phyloP scores from a whole-genome alignment of 1,139 yeast genomes.

The Chernovozyma aurita region DNA sequence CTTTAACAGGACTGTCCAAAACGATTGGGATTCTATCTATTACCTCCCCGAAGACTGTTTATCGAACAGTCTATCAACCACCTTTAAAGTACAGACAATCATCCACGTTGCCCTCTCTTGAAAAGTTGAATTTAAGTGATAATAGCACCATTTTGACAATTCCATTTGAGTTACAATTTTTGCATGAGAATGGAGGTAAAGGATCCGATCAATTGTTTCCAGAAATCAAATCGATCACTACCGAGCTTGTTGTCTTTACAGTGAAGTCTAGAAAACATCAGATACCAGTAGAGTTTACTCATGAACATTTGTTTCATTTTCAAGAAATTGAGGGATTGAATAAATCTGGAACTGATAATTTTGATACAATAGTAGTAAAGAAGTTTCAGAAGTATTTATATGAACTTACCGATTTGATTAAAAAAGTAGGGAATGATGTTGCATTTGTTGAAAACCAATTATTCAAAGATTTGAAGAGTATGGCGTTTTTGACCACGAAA shows the following conservation, averaged over 20 bases:
- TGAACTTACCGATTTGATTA: conserved; percentile 27
- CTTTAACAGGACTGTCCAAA: conserved; percentile 32
- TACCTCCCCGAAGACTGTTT: conserved; percentile 32
- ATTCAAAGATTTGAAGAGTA: conserved; percentile 33
- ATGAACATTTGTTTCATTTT: conserved; percentile 35
- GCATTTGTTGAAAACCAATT: conserved; percentile 33
- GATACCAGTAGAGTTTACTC: conserved; percentile 40
- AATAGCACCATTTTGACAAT: conserved; percentile 21
- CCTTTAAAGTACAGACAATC: conserved; percentile 25
- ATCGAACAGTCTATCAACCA: conserved; percentile 28
- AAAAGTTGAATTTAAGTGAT: conserved; percentile 3
- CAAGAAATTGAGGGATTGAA: conserved; percentile 20
- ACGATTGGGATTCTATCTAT: conserved; percentile 32
- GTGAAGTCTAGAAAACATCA: conserved; percentile 30
- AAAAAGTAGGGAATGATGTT: conserved; percentile 31
- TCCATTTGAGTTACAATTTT: conserved; percentile 34
- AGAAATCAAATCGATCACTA: conserved; percentile 28
- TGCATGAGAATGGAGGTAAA: conserved; percentile 15
- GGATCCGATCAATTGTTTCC: conserved; percentile 16
- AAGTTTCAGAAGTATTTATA: conserved; percentile 27
- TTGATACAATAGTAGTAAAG: conserved; percentile 28
- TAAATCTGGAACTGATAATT: conserved; percentile 21
- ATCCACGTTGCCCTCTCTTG: neutral
- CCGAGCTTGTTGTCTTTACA: conserved; percentile 36
- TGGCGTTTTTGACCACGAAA: conserved; percentile 33